phyloP scores from a whole-genome alignment of 2,329 filamentous ascomycete species.

The Trichoderma aggressivum region DNA sequence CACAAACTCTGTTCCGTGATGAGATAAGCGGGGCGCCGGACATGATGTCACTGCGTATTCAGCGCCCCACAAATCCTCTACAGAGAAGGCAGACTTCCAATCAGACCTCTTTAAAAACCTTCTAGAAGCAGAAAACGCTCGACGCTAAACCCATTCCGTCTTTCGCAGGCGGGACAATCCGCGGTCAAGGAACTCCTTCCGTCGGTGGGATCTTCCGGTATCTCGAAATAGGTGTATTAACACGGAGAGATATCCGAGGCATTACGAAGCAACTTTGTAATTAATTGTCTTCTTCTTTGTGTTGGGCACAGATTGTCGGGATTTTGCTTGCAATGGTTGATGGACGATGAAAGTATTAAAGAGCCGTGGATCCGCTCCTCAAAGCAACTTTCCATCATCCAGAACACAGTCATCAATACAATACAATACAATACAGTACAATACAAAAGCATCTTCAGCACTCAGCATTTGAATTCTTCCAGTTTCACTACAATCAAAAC shows the following conservation, averaged over 20 bases:
- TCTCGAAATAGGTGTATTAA: background rate
- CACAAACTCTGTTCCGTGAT: background rate
- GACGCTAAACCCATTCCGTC: background rate
- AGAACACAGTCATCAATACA: background rate
- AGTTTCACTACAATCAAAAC: background rate
- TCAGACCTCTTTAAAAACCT: background rate
- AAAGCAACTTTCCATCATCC: background rate
- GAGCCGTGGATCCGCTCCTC: background rate
- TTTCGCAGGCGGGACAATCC: background rate
- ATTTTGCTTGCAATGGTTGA: background rate
- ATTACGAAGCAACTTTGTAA: conserved; percentile 4
- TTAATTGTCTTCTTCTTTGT: background rate
- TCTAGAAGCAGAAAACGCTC: background rate
- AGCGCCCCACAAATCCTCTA: background rate
- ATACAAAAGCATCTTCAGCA: background rate
- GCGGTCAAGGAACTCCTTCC: background rate
- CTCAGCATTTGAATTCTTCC: background rate
- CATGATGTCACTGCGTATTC: conserved; percentile 1
- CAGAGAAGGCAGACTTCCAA: background rate
- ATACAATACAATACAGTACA: background rate
- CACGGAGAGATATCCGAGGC: background rate
- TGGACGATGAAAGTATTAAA: conserved; percentile 5
- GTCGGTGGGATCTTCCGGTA: conserved; percentile 12
- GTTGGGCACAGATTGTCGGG: background rate
- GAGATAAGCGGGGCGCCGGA: background rate